Base-by-base conservation (phyloP, 768 basidiomycete genomes). In the Lactarius evosmus region DNA sequence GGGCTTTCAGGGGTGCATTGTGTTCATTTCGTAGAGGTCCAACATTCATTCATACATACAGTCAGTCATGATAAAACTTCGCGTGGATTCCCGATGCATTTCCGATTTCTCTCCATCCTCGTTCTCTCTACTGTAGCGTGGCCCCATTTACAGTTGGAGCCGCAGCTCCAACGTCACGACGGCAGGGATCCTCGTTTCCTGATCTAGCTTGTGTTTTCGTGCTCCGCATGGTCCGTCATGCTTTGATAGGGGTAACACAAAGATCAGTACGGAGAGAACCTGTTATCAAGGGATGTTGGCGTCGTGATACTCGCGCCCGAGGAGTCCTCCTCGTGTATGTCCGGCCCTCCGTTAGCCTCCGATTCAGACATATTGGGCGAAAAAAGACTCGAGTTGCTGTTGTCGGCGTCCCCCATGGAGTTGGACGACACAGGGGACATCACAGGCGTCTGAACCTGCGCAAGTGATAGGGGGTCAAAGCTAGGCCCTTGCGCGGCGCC, bases 401-500 rank as follows among this genome's bases (percentile, higher is more conserved):
- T 46, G 16, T n/a, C 7, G 14, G 9, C 22, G 9, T 38, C 34
- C 40, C 9, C 6, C 17, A 22, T n/a, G 19, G 27, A 51, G 33
- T 7, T 19, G 34, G 30, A 17, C 36, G 5, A 51, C 29, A 63
- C 25, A 63, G 52, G 62, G 33, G 38, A 14, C 38, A 36, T 11
- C 41, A 40, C 27, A 58, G 56, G 50, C 8, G 36, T 29, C 40
- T 25, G 34, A 40, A 12, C 29, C 58, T 49, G 29, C 52, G 34
- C 30, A 49, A 36, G n/a, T 8, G 46, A 50, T 40, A 60, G 58
- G 63, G 63, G 36, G 32, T 9, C 29, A 53, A 40, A 41, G 62
- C 56, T 29, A 19, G 58, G 30, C 25, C 14, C 32, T 19, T 7
- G 34, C 12, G 34, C 29, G 2, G 30, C 6, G 25, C 33, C 53